Evolutionary conservation across 2,329 filamentous ascomycete genomes (phyloP).

Genomic region (Podosphaera aphanis): DNA sequence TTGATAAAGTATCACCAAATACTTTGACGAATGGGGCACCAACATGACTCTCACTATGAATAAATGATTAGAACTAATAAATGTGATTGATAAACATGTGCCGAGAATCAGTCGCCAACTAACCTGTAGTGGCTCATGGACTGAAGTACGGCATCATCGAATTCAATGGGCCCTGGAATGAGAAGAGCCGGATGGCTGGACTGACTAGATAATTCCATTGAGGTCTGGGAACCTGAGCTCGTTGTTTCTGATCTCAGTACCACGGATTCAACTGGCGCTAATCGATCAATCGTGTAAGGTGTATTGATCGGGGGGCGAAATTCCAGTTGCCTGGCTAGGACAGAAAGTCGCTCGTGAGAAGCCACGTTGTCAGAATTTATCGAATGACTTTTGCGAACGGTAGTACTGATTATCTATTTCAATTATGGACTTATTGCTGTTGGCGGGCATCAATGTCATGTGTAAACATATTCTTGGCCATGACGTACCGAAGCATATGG

Average conservation of each 20-base stretch:
- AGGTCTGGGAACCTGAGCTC: slow-evolving; percentile 5
- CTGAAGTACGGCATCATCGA: slow-evolving; percentile 86
- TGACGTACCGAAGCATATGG: too few relatives aligned
- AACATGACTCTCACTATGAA: slow-evolving; percentile 69
- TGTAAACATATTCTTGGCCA: too few relatives aligned
- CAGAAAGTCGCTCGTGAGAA: slow-evolving; percentile 15
- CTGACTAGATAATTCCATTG: slow-evolving; percentile 32
- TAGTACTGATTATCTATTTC: too few relatives aligned
- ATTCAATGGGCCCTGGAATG: slow-evolving; percentile 94
- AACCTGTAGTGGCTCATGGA: slow-evolving; percentile 90
- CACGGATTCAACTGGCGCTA: slow-evolving; percentile 9
- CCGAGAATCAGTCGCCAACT: slow-evolving; percentile 9
- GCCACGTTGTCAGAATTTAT: slow-evolving; percentile 6
- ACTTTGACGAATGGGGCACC: slow-evolving; percentile 67
- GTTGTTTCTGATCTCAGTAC: slow-evolving; percentile 5
- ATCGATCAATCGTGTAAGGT: slow-evolving; percentile 10
- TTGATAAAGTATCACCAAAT: slow-evolving; percentile 72
- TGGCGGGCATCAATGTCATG: too few relatives aligned
- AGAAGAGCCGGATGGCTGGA: slow-evolving; percentile 49
- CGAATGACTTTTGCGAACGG: too few relatives aligned
- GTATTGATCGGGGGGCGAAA: slow-evolving; percentile 15
- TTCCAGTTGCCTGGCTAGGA: slow-evolving; percentile 18
- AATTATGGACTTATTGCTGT: too few relatives aligned
- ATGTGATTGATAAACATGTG: not conserved
- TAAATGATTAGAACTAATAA: not conserved